Conservation (phyloP, 116 monocot genomes). For the Posidonia oceanica region DNA sequence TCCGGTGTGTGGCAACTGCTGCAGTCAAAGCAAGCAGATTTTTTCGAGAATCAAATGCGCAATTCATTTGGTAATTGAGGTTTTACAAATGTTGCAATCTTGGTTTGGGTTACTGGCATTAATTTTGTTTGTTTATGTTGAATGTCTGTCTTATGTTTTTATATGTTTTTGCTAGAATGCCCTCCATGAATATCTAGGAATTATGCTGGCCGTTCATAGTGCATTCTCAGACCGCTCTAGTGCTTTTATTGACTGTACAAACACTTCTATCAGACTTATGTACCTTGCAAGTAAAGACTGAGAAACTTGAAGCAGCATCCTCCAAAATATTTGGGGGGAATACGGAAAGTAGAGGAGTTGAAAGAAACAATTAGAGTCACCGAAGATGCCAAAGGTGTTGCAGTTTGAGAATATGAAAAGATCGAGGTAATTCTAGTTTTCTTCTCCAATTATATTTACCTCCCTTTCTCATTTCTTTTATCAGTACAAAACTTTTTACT, state of each 20-base stretch:
- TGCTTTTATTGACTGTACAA: conserved; percentile 82
- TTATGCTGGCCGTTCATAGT: conserved; percentile 72
- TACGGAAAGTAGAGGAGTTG: conserved; percentile 64
- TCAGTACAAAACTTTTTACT: neutral
- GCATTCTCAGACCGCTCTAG: conserved; percentile 84
- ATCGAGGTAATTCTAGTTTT: conserved; percentile 61
- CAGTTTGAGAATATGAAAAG: conserved; percentile 62
- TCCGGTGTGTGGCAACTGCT: conserved; percentile 59
- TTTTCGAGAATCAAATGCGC: conserved; percentile 64
- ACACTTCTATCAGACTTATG: conserved; percentile 69
- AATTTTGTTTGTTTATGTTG: neutral
- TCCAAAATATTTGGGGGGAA: conserved; percentile 76
- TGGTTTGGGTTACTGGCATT: neutral
- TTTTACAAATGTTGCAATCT: neutral
- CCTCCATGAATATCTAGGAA: conserved; percentile 84
- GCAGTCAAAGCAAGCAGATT: conserved; percentile 78
- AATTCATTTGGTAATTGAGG: conserved; percentile 55
- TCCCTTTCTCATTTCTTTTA: too few relatives aligned
- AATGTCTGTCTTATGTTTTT: neutral
- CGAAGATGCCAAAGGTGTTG: conserved; percentile 80
- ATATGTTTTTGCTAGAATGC: conserved; percentile 48
- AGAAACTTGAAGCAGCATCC: conserved; percentile 80
- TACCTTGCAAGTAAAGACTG: conserved; percentile 52
- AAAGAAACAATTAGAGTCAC: conserved; percentile 59
- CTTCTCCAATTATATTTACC: neutral